Base-by-base conservation (phyloP, 352 stramenopile species). In the Phytophthora hybrid region DNA sequence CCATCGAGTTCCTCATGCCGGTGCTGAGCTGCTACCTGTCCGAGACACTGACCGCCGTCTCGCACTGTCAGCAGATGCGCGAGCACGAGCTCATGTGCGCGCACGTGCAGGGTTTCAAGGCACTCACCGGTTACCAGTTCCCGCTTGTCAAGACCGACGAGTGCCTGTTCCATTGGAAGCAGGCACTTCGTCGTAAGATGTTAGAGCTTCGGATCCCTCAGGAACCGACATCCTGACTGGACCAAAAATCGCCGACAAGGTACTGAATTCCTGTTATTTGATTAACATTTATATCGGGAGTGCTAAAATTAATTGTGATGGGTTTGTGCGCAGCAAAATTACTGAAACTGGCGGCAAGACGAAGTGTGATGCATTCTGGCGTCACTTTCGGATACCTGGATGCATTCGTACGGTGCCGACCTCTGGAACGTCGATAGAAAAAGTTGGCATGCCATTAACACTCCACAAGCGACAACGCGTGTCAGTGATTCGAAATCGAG, bases 161-260 rank as follows among this genome's bases (percentile, higher is more conserved):
- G 23, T 71, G 57, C 31, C 57, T 71, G 11, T 65, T 68, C 49
- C 49, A 66, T 55, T 65, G 52, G 57, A 72, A 71, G 13, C 69
- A 76, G 57, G 56, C 39, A 53, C 69, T 76, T 3, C 47, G 62
- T 19, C 49, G 56, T 3, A 71, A 76, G 19, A 67, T 71, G 62
- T 14, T 71, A 2, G 56, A 67, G 23, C 56, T 54, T 4, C 16
- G 57, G 11, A 61, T 72, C 16, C 21, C 56, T 5, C 10, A 18
- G 3, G 55, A 51, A 16, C 19, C 21, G 46, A 59, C 19, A 51
- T 41, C 1, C 29, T 59, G 7, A 66, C 59, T 58, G 18, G 46
- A 58, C 46, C 5, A 26, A 26, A 52, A 39, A 51, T 66, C 19
- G 18, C 47, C 4, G 19, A 66, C 18, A 61, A 63, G 53, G 59